Conservation (phyloP, 306 rosid species). For the Ziziphus jujuba region DNA sequence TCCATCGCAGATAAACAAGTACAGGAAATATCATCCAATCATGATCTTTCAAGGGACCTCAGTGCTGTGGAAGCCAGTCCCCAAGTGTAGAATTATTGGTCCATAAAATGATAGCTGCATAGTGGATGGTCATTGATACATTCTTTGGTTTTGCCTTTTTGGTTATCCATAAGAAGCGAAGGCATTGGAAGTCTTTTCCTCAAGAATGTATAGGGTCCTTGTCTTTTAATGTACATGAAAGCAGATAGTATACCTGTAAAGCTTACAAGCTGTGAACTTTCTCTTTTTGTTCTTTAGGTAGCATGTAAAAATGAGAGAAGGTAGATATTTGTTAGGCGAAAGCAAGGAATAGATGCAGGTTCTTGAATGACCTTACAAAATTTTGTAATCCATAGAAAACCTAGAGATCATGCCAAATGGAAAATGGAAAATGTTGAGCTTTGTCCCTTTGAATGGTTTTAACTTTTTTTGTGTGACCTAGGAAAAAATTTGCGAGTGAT, state of each 20-base stretch:
- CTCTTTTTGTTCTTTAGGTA: conserved; percentile 16
- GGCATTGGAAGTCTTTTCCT: conserved; percentile 23
- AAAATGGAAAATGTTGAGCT: neutral
- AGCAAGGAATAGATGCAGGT: conserved; percentile 20
- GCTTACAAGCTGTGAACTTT: conserved; percentile 22
- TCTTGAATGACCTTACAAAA: conserved; percentile 17
- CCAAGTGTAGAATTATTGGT: conserved; percentile 33
- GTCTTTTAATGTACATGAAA: conserved; percentile 53
- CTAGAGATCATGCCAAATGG: neutral
- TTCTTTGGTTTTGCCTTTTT: conserved; percentile 8
- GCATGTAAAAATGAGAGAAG: conserved; percentile 32
- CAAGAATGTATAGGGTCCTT: conserved; percentile 45
- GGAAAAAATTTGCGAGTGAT: no score
- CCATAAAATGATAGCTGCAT: neutral
- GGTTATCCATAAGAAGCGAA: conserved; percentile 14
- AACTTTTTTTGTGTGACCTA: no score
- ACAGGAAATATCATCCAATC: conserved; percentile 58
- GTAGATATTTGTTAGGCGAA: conserved; percentile 22
- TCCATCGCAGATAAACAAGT: conserved; percentile 45
- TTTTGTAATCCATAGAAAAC: conserved; percentile 21
- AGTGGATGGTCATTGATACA: neutral
- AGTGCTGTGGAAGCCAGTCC: conserved; percentile 46
- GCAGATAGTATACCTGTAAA: conserved; percentile 21
- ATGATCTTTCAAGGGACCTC: conserved; percentile 82
- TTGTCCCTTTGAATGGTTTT: no score